Base-by-base conservation (phyloP, 805 yeast species). In the Yarrowia keelungensis region DNA sequence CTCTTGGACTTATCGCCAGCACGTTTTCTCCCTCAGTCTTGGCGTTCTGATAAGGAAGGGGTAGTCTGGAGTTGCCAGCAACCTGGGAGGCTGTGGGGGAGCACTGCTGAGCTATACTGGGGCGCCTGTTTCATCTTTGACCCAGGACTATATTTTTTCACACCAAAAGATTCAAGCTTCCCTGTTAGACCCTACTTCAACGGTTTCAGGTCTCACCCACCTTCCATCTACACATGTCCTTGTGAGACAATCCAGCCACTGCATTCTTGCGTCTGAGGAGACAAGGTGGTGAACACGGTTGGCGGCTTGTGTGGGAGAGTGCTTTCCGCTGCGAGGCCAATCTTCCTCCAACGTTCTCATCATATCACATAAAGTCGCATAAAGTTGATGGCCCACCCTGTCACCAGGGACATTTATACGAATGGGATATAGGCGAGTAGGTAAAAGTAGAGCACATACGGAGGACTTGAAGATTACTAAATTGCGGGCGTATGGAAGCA, bases 181-280 rank as follows among this genome's bases (percentile, higher is more conserved):
- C 7, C 32, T 26, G 9, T 22, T 49, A 32, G 54, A 50, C 54
- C 54, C 51, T 42, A 42, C 49, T 50, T 50, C 54, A 50, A 50
- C 54, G 54, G 54, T 50, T 50, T 50, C 54, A 50, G 53, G 53
- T 49, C 53, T 49, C 53, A 49, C 53, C 53, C 53, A 49, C 53
- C 53, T 26, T 26, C 32, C 32, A 26, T 26, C 32, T 26, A 26
- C 19, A 19, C 19, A 19, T 26, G 32, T 26, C 32, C 32, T 26
- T 46, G 26, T 19, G 39, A 10, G 12, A 19, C 49, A n/a, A 45
- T 5, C 50, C 50, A 46, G 50, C 50, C 50, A 22, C 50, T 46
- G 49, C 49, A 45, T 45, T 46, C 35, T 14, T 45, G 12, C 46
- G 5, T 8, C 22, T 43, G n/a, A 22, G 36, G n/a, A 9, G 35